Evolutionary conservation across 1,284 basidiomycete species (phyloP), one percentile per base, ranked within the genome.

Genomic region (Blastosporella zonata): DNA sequence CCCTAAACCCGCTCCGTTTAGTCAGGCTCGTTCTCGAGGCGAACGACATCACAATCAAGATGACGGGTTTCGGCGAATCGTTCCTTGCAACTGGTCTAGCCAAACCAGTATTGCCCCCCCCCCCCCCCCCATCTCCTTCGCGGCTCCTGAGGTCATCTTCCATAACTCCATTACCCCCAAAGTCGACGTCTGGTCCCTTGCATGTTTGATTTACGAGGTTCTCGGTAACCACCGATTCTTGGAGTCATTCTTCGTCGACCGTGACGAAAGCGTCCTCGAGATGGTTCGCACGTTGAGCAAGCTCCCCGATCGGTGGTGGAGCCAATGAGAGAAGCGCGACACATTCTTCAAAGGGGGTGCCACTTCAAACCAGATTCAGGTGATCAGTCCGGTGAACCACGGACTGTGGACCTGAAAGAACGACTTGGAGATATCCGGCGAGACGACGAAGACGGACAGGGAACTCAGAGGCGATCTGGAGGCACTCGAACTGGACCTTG

Each of bases 241-340:
- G 2, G 39, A 37, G 33, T 48, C 46, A 1, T 48, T 48, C 37
- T 52, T 47, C 15, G 29, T 17, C 12, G 31, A 43, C 5, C 17
- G 18, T 13, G 45, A 47, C 20, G 45, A 40, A 28, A 33, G 37
- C 18, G 20, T 52, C 18, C 23, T 29, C 23, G 46, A 48, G 22
- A 52, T 52, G 20, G 46, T 52, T 34, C 38, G 46, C n/a, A 46
- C 43, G 6, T 46, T 52, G 18, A 35, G 44, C 3, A 49, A 53
- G 18, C 18, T 47, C 7, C 48, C 37, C 10, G 33, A 50, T 35
- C 41, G 45, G 6, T 53, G 36, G 47, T 46, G 39, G 44, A 49
- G n/a, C 13, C 43, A 46, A 28, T 49, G 25, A 35, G 43, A 40
- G 8, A 29, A 35, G 2, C 35, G 46, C 9, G 33, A 43, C n/a